Conservation (phyloP, 2,329 filamentous ascomycete species). For the Nigrospora sphaerica region DNA sequence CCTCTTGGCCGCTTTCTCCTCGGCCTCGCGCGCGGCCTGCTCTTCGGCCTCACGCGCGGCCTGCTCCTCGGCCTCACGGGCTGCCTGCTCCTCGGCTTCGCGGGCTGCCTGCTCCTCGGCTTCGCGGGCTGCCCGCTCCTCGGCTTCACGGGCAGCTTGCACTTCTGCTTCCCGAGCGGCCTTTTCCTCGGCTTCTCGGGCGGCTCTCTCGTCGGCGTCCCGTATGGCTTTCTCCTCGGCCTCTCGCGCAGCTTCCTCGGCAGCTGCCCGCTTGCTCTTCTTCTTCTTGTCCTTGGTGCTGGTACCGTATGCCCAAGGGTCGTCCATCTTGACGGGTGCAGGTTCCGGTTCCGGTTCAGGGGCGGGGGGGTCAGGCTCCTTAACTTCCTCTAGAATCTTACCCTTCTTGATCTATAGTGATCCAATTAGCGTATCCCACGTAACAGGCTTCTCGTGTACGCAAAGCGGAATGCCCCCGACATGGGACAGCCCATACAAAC, state of each 20-base stretch:
- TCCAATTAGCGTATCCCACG: too few species aligned
- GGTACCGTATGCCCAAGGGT: conserved; percentile 25
- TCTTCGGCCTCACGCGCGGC: conserved; percentile 11
- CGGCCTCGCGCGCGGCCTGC: conserved; percentile 7
- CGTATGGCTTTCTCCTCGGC: conserved; percentile 2
- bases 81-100: conserved; percentile 28
- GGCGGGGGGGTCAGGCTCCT: conserved; percentile 11
- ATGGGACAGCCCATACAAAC: too few species aligned
- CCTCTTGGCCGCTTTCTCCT: conserved; percentile 3
- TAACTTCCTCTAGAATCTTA: conserved; percentile 12
- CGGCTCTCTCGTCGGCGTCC: conserved; percentile 23
- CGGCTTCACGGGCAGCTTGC: conserved; percentile 19
- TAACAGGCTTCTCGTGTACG: too few species aligned
- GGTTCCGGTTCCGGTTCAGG: conserved; percentile 9
- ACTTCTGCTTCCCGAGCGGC: conserved; percentile 17
- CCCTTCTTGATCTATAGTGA: conserved; percentile 8
- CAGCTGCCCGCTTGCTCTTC: conserved; percentile 20
- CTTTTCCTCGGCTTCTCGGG: conserved; percentile 30
- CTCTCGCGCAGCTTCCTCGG: conserved; percentile 6
- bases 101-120: conserved; percentile 25
- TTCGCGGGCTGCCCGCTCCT: conserved; percentile 9
- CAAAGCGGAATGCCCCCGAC: too few species aligned
- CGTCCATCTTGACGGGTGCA: conserved; percentile 20
- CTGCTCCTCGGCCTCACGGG: conserved; percentile 11
- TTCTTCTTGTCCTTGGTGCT: conserved; percentile 25